Percentiles rank a stretch among this genome's conserved stretches.
These are phyloP conservation scores for Lonicera japonica DNA, from an alignment of 129 eudicot species.

Conservation along the genomic window DNA sequence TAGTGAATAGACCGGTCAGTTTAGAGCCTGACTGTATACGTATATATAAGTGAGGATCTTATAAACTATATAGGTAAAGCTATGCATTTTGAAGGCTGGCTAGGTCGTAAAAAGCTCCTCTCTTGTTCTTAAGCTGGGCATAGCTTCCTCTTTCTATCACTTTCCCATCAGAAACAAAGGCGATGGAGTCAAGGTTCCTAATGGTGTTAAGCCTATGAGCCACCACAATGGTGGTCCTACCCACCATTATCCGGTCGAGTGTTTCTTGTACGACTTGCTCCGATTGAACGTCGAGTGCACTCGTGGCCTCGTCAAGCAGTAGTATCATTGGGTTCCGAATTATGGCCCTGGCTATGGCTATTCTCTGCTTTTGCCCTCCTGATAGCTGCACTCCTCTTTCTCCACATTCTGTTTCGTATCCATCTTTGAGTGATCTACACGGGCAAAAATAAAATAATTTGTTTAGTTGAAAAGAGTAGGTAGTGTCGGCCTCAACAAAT, in stretches of 20 bases:
- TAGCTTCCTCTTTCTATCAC: constrained; percentile 71
- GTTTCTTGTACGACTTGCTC: constrained; percentile 90
- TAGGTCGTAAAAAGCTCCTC: constrained; percentile 78
- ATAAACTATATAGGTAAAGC: not conserved
- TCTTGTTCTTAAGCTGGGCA: constrained; percentile 57
- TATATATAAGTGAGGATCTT: too few species aligned
- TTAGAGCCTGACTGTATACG: too few species aligned
- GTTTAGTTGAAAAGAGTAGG: not conserved
- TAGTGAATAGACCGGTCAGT: too few species aligned
- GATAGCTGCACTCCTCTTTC: constrained; percentile 89
- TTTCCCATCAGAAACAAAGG: constrained; percentile 75
- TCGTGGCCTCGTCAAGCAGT: constrained; percentile 82
- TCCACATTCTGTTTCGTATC: constrained; percentile 85
- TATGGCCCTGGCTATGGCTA: constrained; percentile 82
- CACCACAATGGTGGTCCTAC: constrained; percentile 85
- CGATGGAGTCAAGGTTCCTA: constrained; percentile 64
- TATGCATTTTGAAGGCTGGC: constrained; percentile 60
- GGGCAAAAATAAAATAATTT: not conserved
- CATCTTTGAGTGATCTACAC: constrained; percentile 65
- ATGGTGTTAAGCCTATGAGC: constrained; percentile 85
- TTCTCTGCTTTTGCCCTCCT: constrained; percentile 89
- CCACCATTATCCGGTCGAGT: constrained; percentile 75
- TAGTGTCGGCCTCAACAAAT: not conserved
- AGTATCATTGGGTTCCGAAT: constrained; percentile 56
- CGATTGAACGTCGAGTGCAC: constrained; percentile 81